Conservation (phyloP, 768 basidiomycete species). For the Auricularia auricula-judae region DNA sequence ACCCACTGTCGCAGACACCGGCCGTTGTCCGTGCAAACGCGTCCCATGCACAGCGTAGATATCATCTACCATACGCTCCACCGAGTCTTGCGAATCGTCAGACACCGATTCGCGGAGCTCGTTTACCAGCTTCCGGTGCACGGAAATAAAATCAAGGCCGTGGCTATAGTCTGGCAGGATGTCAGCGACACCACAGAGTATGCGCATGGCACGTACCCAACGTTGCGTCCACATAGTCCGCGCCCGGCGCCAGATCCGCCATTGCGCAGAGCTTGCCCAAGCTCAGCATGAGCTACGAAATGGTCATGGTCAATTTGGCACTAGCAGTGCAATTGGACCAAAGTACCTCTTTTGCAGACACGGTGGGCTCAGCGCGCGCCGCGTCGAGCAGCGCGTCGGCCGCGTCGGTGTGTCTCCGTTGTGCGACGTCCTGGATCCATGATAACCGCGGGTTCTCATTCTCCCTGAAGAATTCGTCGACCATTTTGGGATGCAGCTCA, state of each 20-base stretch:
- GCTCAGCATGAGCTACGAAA: conserved; percentile 70
- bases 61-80: background rate
- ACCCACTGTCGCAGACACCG: conserved; percentile 2
- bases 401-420: conserved; percentile 53
- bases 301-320: background rate
- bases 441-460: conserved; percentile 51
- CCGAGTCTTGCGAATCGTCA: background rate
- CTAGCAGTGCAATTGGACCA: background rate
- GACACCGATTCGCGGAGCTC: conserved; percentile 37
- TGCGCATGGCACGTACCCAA: conserved; percentile 23
- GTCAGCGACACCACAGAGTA: background rate
- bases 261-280: conserved; percentile 81
- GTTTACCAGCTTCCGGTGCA: conserved; percentile 59
- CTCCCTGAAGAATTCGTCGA: conserved; percentile 63
- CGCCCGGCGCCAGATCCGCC: conserved; percentile 43
- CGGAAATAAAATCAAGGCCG: conserved; percentile 74
- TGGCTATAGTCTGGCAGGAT: conserved; percentile 64
- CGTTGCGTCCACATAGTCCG: conserved; percentile 35
- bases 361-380: conserved; percentile 40
- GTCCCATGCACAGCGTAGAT: conserved; percentile 9
- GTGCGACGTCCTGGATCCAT: conserved; percentile 83
- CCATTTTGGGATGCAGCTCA: conserved; percentile 42
- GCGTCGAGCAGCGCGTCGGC: conserved; percentile 54
- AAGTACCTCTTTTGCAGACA: conserved; percentile 67
- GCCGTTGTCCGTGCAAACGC: conserved; percentile 3